Evolutionary conservation across 1,139 yeast genomes (phyloP), one percentile per base, ranked within the genome.

Genomic region (Arxiozyma telluris): DNA sequence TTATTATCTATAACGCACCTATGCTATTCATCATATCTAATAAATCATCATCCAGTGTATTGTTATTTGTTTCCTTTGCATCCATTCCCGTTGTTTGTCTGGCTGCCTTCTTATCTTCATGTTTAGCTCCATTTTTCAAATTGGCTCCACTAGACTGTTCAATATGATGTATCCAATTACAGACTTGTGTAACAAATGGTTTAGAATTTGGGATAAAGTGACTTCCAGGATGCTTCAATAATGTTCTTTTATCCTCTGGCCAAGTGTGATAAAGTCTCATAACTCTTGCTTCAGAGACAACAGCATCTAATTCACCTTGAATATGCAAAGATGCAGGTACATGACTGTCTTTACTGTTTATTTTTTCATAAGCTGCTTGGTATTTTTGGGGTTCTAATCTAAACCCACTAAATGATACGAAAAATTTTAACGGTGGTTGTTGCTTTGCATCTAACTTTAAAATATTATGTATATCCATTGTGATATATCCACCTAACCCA

Each of bases 141-240:
- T 46, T 44, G 44, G 15, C 12, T 3, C 17, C 17, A 15, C 1
- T 39, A 7, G 39, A 11, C 42, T 39, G 41, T 12, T 43, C 30
- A 21, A 46, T 42, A 38, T 45, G 46, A 15, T 17, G 21, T 21
- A 84, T 73, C 87, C 89, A 84, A 53, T 75, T 74, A 12, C 78
- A 67, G 3, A 86, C 83, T 56, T 82, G 80, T 30, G 76, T 76
- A 0, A 85, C 80, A 64, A 79, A 73, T 15, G 76, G 70, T 63
- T 82, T 83, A 1, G 86, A 77, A 61, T 84, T 84, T 8, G 96
- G 96, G n/a, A 87, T 90, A 66, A 84, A 87, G 67, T 88, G 96
- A 0, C 94, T 93, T 39, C 96, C 96, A 1, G 95, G 90, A 64
- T 88, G 96, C 57, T 76, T 79, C 59, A 87, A 68, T 48, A 84